Percentiles rank a stretch among this genome's conserved stretches.
phyloP scores from a whole-genome alignment of 129 eudicot genomes.

The Erigeron canadensis region DNA sequence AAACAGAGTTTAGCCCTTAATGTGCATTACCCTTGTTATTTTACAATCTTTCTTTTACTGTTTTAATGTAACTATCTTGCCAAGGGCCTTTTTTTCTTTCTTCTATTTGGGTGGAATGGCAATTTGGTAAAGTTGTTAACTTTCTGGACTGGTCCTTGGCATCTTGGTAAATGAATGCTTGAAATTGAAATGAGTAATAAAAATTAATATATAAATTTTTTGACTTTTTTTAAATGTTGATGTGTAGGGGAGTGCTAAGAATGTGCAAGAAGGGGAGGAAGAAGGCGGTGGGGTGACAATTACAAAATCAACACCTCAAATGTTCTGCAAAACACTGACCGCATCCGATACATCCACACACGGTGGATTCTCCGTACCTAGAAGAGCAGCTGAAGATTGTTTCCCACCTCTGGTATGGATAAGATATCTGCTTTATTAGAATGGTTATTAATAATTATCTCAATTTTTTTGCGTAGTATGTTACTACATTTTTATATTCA shows the following conservation, averaged over 20 bases:
- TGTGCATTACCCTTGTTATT: conserved; percentile 7
- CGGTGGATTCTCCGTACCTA: conserved; percentile 96
- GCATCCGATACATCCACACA: conserved; percentile 98
- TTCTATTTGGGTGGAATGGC: not conserved
- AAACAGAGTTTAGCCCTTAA: no score
- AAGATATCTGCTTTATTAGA: not conserved
- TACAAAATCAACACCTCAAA: conserved; percentile 69
- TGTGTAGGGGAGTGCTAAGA: conserved; percentile 32
- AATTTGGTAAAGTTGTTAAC: not conserved
- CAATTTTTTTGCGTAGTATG: not conserved
- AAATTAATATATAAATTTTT: no score
- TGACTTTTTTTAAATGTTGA: conserved; percentile 8
- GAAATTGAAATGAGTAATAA: not conserved
- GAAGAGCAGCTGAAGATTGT: conserved; percentile 88
- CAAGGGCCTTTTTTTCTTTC: not conserved
- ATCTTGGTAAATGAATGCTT: not conserved
- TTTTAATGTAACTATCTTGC: conserved; percentile 2
- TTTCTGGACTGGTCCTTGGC: not conserved
- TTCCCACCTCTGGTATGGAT: conserved; percentile 72
- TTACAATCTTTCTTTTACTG: not conserved
- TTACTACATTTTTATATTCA: conserved; percentile 1
- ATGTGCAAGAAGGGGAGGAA: conserved; percentile 51
- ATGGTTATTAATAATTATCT: not conserved
- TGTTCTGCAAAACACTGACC: conserved; percentile 93
- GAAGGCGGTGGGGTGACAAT: conserved; percentile 48